Conservation (phyloP, 805 yeast species). For the Henningerozyma blattae region DNA sequence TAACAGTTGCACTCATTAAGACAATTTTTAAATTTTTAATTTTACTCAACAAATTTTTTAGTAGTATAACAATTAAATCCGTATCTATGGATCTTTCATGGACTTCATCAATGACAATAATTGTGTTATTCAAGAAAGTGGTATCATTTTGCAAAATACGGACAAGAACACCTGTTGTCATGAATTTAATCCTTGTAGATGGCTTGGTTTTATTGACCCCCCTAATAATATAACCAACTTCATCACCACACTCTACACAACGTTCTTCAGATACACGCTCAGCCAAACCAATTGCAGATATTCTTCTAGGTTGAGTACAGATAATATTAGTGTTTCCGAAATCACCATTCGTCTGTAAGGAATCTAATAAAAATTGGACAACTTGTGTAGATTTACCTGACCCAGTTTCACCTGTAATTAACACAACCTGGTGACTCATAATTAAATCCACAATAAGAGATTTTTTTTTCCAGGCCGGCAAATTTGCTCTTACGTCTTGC, state of each 20-base stretch:
- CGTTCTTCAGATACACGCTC: constrained; percentile 87
- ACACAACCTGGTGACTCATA: constrained; percentile 45
- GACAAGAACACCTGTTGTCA: constrained; percentile 85
- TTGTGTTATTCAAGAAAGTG: constrained; percentile 39
- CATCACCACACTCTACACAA: constrained; percentile 33
- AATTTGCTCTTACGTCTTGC: constrained; percentile 35
- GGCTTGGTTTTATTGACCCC: constrained; percentile 65
- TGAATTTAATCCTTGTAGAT: constrained; percentile 67
- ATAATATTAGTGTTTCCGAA: constrained; percentile 45
- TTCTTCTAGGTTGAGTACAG: constrained; percentile 94
- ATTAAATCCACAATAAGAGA: constrained; percentile 45
- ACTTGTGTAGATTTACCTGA: constrained; percentile 95
- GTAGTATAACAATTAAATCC: constrained; percentile 68
- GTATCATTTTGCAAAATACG: constrained; percentile 57
- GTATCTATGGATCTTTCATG: constrained; percentile 90
- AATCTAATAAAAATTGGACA: constrained; percentile 79
- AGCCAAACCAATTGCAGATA: constrained; percentile 88
- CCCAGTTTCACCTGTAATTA: constrained; percentile 95
- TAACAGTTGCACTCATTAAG: constrained; percentile 91
- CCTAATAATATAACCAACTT: constrained; percentile 81
- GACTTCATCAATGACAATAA: constrained; percentile 86
- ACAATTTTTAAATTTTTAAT: constrained; percentile 48
- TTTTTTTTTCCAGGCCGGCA: constrained; percentile 80
- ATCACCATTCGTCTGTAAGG: constrained; percentile 37
- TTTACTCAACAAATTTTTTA: constrained; percentile 45